These are phyloP conservation scores for Cryphonectria carpinicola DNA, from an alignment of 2,329 filamentous ascomycete species.

Conservation along the genomic window DNA sequence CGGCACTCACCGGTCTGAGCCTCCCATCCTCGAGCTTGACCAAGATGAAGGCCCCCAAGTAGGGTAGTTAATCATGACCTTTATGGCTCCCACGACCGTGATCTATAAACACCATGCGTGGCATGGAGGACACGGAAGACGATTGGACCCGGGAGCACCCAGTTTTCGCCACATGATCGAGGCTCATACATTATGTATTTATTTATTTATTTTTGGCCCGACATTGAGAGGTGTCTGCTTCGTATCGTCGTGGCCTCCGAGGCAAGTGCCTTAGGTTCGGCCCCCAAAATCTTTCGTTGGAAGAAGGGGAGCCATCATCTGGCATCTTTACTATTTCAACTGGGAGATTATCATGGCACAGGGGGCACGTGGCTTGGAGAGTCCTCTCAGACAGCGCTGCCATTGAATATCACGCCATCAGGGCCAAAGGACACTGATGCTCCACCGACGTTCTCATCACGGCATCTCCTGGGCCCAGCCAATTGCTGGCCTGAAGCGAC, in stretches of 20 bases:
- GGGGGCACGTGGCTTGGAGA: neutral
- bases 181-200: neutral
- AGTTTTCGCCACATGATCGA: conserved; percentile 20
- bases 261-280: conserved; percentile 15
- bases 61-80: conserved; percentile 4
- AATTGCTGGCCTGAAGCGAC: conserved; percentile 15
- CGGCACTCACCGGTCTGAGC: neutral
- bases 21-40: conserved; percentile 12
- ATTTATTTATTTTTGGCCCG: conserved; percentile 14
- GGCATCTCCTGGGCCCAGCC: conserved; percentile 4
- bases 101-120: neutral
- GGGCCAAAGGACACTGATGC: conserved; percentile 16
- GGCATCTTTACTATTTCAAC: neutral
- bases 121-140: conserved; percentile 9
- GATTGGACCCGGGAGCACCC: neutral
- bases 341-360: neutral
- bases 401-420: conserved; percentile 8
- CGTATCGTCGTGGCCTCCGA: neutral
- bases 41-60: conserved; percentile 19
- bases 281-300: conserved; percentile 6
- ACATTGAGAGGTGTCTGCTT: neutral
- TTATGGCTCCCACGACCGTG: too few relatives aligned
- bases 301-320: conserved; percentile 1
- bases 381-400: neutral
- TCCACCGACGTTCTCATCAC: conserved; percentile 20